Percentiles rank a stretch among this genome's conserved stretches.
These are phyloP conservation scores for Chaetomium fimeti DNA, from an alignment of 495 filamentous ascomycete genomes.

Conservation along the genomic window DNA sequence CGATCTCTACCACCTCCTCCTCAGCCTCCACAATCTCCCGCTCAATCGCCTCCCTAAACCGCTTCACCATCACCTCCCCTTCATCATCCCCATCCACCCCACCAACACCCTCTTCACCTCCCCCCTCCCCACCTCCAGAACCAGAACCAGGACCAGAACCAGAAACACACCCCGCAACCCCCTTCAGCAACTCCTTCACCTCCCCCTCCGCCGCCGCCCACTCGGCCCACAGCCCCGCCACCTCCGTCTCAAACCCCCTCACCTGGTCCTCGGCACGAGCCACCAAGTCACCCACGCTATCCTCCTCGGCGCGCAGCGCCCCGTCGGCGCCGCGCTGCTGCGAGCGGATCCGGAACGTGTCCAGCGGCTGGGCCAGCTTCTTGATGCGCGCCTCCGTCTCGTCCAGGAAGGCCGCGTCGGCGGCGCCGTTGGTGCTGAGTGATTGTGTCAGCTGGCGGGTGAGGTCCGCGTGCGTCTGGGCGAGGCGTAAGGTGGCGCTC, in stretches of 20 bases:
- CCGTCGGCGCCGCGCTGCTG: conserved; percentile 17
- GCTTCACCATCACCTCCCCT: conserved; percentile 14
- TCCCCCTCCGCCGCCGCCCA: conserved; percentile 31
- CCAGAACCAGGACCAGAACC: not conserved
- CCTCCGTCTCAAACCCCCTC: conserved; percentile 26
- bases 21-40: conserved; percentile 24
- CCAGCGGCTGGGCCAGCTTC: conserved; percentile 19
- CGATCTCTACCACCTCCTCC: conserved; percentile 18
- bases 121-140: not conserved
- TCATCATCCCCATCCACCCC: conserved; percentile 5
- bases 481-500: conserved; percentile 25
- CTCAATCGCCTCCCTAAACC: conserved; percentile 19
- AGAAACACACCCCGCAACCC: not conserved
- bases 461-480: conserved; percentile 25
- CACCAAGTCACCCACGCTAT: conserved; percentile 28
- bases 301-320: conserved; percentile 15
- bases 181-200: conserved; percentile 28
- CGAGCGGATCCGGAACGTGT: conserved; percentile 19
- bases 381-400: conserved; percentile 19
- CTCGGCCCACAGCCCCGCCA: conserved; percentile 25
- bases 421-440: not conserved
- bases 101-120: not conserved
- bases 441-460: conserved; percentile 13
- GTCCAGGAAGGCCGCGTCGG: conserved; percentile 26
- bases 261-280: conserved; percentile 28